A percentile compares a stretch with the other conserved stretches of the same genome.
Evolutionary conservation across 306 rosid genomes (phyloP).

Genomic region (Cajanus cajan): DNA sequence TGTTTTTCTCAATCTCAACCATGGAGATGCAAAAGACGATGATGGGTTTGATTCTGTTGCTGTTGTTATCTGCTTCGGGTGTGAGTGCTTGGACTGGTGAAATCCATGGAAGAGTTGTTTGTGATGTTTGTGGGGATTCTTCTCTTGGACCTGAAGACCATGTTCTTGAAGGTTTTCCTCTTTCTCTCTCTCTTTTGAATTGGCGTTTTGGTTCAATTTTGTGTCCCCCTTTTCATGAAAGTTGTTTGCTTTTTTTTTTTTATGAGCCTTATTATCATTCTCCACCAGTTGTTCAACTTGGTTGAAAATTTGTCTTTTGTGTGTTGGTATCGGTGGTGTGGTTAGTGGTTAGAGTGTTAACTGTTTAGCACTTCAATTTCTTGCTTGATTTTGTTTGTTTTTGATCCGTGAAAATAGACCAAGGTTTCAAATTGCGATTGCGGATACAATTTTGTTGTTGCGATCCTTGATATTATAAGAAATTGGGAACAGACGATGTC

Average conservation of each 20-base stretch:
- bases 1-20: neutral
- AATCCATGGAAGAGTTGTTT: conserved; percentile 90
- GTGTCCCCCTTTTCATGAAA: neutral
- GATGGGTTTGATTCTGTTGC: conserved; percentile 39
- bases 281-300: neutral
- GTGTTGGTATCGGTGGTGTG: neutral
- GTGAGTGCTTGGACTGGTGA: conserved; percentile 92
- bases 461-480: neutral
- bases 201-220: neutral
- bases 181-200: neutral
- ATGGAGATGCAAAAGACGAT: conserved; percentile 51
- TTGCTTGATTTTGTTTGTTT: neutral
- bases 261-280: neutral
- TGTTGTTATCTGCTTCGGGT: conserved; percentile 31
- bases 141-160: conserved; percentile 91
- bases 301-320: neutral
- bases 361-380: neutral
- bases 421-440: neutral
- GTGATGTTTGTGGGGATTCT: conserved; percentile 92
- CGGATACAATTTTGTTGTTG: neutral
- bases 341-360: neutral
- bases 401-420: neutral
- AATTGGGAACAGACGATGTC: neutral
- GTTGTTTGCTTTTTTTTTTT: neutral
- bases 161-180: conserved; percentile 68